Evolutionary conservation across 495 filamentous ascomycete species (phyloP).

Genomic region (Corynascus novoguineensis): DNA sequence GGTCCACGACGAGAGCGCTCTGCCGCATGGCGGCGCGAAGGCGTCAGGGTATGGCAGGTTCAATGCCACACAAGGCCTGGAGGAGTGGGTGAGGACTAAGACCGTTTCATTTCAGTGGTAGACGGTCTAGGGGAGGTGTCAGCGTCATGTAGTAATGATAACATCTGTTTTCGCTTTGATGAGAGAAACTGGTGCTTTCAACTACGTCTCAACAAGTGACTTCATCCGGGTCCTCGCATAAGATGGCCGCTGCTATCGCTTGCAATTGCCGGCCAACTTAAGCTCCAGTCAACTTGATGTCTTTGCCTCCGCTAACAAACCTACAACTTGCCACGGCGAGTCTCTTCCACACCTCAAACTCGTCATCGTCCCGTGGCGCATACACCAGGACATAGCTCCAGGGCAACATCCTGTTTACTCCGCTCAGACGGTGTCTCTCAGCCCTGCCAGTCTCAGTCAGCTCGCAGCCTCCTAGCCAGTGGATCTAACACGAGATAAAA

Average conservation of each 20-base stretch:
- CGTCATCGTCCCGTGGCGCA: conserved; percentile 1
- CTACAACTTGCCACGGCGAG: neutral
- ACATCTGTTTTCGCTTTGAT: neutral
- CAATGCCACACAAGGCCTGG: conserved; percentile 41
- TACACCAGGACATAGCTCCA: conserved; percentile 9
- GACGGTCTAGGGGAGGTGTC: neutral
- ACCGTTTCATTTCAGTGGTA: conserved; percentile 65
- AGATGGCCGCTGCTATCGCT: no score
- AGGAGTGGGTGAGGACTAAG: conserved; percentile 83
- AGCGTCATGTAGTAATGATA: conserved; percentile 1
- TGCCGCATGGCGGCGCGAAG: conserved; percentile 87
- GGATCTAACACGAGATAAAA: neutral
- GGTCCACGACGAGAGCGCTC: conserved; percentile 71
- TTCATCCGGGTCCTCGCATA: neutral
- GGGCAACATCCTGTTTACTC: neutral
- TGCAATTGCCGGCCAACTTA: no score
- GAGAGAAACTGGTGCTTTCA: no score
- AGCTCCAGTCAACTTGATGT: neutral
- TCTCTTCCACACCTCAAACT: conserved; percentile 3
- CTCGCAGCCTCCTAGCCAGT: neutral
- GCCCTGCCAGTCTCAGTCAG: neutral
- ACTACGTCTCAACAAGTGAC: no score
- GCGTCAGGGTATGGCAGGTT: conserved; percentile 71
- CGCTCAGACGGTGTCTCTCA: conserved; percentile 5
- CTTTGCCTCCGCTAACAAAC: neutral